Conservation (phyloP, 352 stramenopile genomes). For the Plasmopara muralis region DNA sequence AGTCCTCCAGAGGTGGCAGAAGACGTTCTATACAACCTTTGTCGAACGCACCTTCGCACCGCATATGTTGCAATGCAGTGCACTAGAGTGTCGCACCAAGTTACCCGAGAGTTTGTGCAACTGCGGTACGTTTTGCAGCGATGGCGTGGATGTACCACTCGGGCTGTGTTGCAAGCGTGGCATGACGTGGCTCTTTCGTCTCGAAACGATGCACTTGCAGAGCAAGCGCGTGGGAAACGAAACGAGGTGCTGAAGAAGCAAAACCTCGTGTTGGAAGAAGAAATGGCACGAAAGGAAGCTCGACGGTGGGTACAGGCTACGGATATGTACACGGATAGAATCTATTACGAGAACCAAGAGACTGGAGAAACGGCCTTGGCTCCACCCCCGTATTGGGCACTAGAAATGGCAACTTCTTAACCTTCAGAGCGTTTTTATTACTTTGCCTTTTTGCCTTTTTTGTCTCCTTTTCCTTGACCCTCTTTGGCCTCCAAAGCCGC, state of each 20-base stretch:
- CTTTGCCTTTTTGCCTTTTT: slow-evolving; percentile 66
- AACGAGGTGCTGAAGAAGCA: slow-evolving; percentile 46
- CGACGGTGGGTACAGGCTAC: slow-evolving; percentile 41
- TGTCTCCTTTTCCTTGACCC: slow-evolving; percentile 35
- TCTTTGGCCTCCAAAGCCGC: slow-evolving; percentile 52
- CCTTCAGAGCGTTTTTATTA: slow-evolving; percentile 8
- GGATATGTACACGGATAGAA: slow-evolving; percentile 58
- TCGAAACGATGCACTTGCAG: slow-evolving; percentile 23
- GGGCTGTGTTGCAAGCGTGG: slow-evolving; percentile 55
- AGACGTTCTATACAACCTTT: slow-evolving; percentile 43
- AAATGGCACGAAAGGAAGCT: slow-evolving; percentile 40
- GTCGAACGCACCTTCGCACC: slow-evolving; percentile 36
- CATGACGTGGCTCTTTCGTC: slow-evolving; percentile 39
- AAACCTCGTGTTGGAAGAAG: slow-evolving; percentile 43
- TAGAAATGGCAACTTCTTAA: slow-evolving; percentile 22
- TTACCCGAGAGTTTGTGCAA: slow-evolving; percentile 51
- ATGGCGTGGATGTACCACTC: slow-evolving; percentile 48
- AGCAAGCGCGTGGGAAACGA: slow-evolving; percentile 23
- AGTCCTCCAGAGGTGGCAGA: slow-evolving; percentile 24
- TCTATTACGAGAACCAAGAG: slow-evolving; percentile 55
- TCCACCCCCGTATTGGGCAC: slow-evolving; percentile 47
- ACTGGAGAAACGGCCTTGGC: slow-evolving; percentile 45
- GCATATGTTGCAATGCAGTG: slow-evolving; percentile 47
- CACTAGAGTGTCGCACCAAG: slow-evolving; percentile 33
- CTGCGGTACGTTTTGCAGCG: slow-evolving; percentile 49